phyloP scores from a whole-genome alignment of 768 basidiomycete species.

The Tricholoma sp. region DNA sequence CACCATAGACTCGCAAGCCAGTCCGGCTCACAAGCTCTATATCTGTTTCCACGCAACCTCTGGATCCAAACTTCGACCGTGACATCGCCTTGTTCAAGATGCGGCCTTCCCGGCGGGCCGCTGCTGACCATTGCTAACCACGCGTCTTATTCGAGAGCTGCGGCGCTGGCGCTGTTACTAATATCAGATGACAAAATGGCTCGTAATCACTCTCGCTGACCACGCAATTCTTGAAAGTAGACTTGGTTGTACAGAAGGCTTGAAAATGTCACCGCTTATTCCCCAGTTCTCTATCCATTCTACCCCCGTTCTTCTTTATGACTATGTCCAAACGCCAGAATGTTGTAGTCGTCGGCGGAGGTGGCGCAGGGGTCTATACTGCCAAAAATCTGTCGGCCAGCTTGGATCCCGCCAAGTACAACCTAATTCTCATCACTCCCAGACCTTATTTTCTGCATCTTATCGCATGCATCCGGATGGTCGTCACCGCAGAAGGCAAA shows the following conservation, averaged over 20 bases:
- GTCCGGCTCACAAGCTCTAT: too few relatives aligned
- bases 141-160: too few relatives aligned
- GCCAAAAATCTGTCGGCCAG: constrained; percentile 43
- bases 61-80: too few relatives aligned
- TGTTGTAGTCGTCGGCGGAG: constrained; percentile 48
- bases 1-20: too few relatives aligned
- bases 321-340: constrained; percentile 10
- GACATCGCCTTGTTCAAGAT: too few relatives aligned
- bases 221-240: too few relatives aligned
- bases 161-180: too few relatives aligned
- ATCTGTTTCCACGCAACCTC: too few relatives aligned
- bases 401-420: constrained; percentile 42
- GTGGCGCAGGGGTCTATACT: constrained; percentile 46
- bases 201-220: neutral
- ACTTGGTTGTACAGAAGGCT: too few relatives aligned
- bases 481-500: constrained; percentile 38
- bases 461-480: constrained; percentile 48
- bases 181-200: too few relatives aligned
- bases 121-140: too few relatives aligned
- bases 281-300: neutral
- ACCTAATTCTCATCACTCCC: constrained; percentile 50
- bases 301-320: neutral
- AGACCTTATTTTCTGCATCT: constrained; percentile 47
- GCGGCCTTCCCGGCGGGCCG: too few relatives aligned
- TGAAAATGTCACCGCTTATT: neutral